Evolutionary conservation across 73 alveolate genomes (phyloP).

Genomic region (Paramecium tetraurelia): DNA sequence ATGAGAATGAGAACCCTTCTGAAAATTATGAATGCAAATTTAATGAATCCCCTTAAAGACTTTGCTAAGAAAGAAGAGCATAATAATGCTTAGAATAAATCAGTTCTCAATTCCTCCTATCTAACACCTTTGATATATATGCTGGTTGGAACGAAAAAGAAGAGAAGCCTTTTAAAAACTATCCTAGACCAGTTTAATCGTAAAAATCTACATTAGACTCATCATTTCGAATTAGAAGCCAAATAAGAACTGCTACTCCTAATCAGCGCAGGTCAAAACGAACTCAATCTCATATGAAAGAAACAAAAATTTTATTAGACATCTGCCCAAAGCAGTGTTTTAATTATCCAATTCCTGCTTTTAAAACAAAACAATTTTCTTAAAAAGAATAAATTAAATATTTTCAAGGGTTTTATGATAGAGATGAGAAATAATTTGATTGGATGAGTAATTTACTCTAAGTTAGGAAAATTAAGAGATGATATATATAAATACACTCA

Average conservation of each 20-base stretch:
- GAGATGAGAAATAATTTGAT: not conserved
- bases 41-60: conserved; percentile 34
- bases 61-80: not conserved
- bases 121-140: not conserved
- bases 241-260: not conserved
- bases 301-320: not conserved
- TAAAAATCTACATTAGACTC: not conserved
- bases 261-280: not conserved
- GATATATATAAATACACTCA: not conserved
- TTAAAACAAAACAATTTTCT: not conserved
- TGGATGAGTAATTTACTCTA: not conserved
- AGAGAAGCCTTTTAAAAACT: not conserved
- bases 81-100: conserved; percentile 22
- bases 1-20: not conserved
- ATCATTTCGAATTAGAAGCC: not conserved
- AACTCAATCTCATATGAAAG: conserved; percentile 3
- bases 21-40: not conserved
- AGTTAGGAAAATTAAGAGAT: not conserved
- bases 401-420: conserved; percentile 3
- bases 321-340: not conserved
- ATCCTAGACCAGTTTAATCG: not conserved
- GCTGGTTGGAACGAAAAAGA: conserved; percentile 26
- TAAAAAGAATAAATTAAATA: conserved; percentile 38
- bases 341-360: not conserved
- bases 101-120: not conserved